Evolutionary conservation across 768 basidiomycete species (phyloP).

Genomic region (Boletellus sp.): DNA sequence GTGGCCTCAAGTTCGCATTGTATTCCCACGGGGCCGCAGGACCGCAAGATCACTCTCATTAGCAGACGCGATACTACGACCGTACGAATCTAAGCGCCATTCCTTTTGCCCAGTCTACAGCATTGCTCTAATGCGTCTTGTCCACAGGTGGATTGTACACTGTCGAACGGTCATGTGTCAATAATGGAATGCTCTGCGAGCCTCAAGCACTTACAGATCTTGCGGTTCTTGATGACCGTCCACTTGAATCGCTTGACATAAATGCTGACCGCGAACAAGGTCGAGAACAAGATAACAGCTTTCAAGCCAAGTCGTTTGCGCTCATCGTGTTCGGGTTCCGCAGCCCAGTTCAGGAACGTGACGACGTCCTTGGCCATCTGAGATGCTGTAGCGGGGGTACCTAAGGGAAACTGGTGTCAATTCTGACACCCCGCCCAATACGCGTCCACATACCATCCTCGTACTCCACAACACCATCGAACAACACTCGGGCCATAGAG

Average conservation of each 20-base stretch:
- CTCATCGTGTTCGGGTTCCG: conserved; percentile 97
- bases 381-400: conserved; percentile 92
- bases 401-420: conserved; percentile 36
- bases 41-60: conserved; percentile 19
- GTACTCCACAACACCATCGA: conserved; percentile 95
- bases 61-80: conserved; percentile 19
- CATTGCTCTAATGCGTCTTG: conserved; percentile 29
- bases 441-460: conserved; percentile 67
- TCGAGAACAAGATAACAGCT: conserved; percentile 89
- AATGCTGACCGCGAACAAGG: conserved; percentile 73
- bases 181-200: neutral
- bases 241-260: conserved; percentile 98
- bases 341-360: conserved; percentile 93
- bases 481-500: conserved; percentile 95
- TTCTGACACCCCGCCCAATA: neutral
- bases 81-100: conserved; percentile 25
- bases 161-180: conserved; percentile 15
- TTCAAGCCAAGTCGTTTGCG: conserved; percentile 97
- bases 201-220: conserved; percentile 63
- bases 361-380: conserved; percentile 99
- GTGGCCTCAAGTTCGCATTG: too few species aligned
- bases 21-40: neutral
- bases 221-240: conserved; percentile 88
- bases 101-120: conserved; percentile 4
- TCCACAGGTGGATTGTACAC: conserved; percentile 40